Evolutionary conservation across 2,329 filamentous ascomycete species (phyloP).

Genomic region (Cercospora sp.): DNA sequence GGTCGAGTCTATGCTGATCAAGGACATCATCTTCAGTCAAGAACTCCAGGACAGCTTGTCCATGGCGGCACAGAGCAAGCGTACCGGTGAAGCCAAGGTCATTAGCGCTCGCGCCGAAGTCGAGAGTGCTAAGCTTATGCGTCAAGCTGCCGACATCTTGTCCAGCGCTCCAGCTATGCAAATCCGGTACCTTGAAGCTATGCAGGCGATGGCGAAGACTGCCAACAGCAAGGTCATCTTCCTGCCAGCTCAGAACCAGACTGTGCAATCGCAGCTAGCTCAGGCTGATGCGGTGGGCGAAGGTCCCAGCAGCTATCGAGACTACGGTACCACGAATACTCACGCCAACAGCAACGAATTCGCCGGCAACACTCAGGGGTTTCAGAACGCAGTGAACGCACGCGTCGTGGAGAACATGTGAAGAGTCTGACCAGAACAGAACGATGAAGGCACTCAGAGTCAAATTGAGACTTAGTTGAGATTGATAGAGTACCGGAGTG

Average conservation of each 20-base stretch:
- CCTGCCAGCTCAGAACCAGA: slow-evolving; percentile 59
- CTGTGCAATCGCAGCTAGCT: slow-evolving; percentile 56
- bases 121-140: slow-evolving; percentile 91
- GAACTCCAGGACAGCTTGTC: slow-evolving; percentile 94
- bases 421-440: slow-evolving; percentile 28
- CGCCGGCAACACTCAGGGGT: slow-evolving; percentile 49
- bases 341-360: slow-evolving; percentile 36
- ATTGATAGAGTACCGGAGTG: background rate
- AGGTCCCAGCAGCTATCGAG: slow-evolving; percentile 54
- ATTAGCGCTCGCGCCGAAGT: slow-evolving; percentile 96
- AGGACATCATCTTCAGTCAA: slow-evolving; percentile 96
- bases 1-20: slow-evolving; percentile 98
- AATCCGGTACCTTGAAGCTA: slow-evolving; percentile 95
- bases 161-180: slow-evolving; percentile 95
- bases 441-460: background rate
- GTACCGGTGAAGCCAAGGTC: slow-evolving; percentile 97
- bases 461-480: background rate
- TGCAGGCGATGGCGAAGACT: slow-evolving; percentile 97
- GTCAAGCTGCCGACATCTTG: slow-evolving; percentile 86
- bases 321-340: slow-evolving; percentile 28
- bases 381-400: slow-evolving; percentile 80
- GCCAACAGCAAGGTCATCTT: slow-evolving; percentile 88
- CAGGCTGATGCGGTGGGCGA: slow-evolving; percentile 56
- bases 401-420: slow-evolving; percentile 84
- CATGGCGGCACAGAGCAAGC: slow-evolving; percentile 98